Evolutionary conservation across 306 rosid genomes (phyloP), one percentile per base, ranked within the genome.

Genomic region (Elaeagnus macrophylla): DNA sequence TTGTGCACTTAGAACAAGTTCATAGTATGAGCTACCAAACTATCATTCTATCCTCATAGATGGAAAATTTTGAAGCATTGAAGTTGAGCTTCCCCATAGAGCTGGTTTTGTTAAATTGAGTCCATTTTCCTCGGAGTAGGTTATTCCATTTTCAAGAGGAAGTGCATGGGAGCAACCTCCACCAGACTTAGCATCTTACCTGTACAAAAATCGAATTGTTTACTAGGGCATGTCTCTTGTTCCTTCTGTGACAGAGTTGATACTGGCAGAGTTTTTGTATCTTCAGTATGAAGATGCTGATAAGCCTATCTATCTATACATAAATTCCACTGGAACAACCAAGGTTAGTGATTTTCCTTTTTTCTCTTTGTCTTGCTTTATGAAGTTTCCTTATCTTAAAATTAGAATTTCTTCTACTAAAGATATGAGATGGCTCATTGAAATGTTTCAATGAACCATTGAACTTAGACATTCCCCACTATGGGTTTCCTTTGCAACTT

Each of bases 81-180:
- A 25, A 25, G 32, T 25, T 25, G 32, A 25, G 32, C 32, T 25
- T 25, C 32, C 32, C 32, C 32, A 5, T 25, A 25, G 2, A 25
- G 3, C 3, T 25, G 2, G 2, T 25, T 25, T 25, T 25, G 32
- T 25, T 2, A 25, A 25, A 2, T 25, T 25, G 32, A 25, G 4
- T 25, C 2, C 32, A 25, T 25, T 25, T 25, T 25, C 32, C 32
- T 25, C 32, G 74, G 63, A 56, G 67, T 66, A 93, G 96, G 99
- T 93, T 66, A 87, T 87, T 79, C 99, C 99, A 42, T 93, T 78
- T 71, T 44, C 76, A 50, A 80, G 79, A 48, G 99, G 96, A 70
- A 82, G 79, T 71, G 96, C 96, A 11, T 71, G 86, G 94, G 96
- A 87, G 80, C 95, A 93, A 70, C 96, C 95, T 64, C 95, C 99